Base-by-base conservation (phyloP, 805 yeast genomes). In the Kodamaea nitidulidarum region DNA sequence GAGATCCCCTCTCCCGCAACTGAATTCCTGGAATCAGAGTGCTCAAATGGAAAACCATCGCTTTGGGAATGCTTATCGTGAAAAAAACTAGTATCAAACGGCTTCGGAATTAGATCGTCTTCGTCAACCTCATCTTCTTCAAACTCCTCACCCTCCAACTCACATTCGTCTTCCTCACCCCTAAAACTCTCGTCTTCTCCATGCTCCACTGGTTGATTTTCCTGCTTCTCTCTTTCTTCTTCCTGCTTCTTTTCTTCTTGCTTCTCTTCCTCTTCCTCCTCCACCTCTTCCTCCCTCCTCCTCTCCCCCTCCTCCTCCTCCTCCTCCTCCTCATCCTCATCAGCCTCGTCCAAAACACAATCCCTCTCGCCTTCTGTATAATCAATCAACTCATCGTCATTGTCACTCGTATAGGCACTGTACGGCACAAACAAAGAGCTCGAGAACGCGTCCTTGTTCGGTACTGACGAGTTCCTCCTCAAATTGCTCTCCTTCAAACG, bases 401-500 rank as follows among this genome's bases (percentile, higher is more conserved):
- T 35, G 31, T 46, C 45, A 17, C 36, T 37, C 15, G 43, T 40
- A 21, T 37, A 30, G 20, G 15, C 14, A 15, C 35, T 35, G 28
- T 33, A 32, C 12, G 39, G 31, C 30, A 29, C 18, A 5, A 32
- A 28, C 11, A 15, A 17, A 12, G 18, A 6, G 22, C 22, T 20
- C 5, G 22, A 8, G 22, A 5, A 16, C 21, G 10, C 32, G 16
- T 30, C 32, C 32, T 26, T 24, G 14, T 15, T 15, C n/a, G 35
- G 15, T 7, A 12, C 22, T 17, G 22, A 51, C 16, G 30, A 47
- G 1, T 58, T 52, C 14, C 51, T 47, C 4, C 50, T 42, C 22
- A 55, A 39, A 22, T 50, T 42, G 20, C 51, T 50, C 14, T 64
- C 69, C 42, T 67, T 67, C 27, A 67, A 47, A 22, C 69, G 40